Evolutionary conservation across 2,329 filamentous ascomycete species (phyloP).

Genomic region (Cercospora zeae-maydis): DNA sequence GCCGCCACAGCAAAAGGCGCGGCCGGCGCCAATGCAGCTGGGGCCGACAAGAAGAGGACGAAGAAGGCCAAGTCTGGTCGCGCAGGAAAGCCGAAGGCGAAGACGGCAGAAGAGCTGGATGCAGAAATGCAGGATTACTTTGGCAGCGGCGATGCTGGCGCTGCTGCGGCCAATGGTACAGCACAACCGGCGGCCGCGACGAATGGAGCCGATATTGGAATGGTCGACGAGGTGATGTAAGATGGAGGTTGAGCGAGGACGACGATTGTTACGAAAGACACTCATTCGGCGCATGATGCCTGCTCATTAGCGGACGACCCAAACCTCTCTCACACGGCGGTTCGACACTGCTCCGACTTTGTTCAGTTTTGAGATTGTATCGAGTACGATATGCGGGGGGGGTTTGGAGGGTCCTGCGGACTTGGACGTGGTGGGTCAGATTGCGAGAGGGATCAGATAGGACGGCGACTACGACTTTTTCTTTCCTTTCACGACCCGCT

Average conservation of each 20-base stretch:
- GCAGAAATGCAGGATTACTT: slow-evolving; percentile 99
- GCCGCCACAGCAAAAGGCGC: slow-evolving; percentile 51
- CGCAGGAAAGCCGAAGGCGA: slow-evolving; percentile 66
- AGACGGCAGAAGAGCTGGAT: slow-evolving; percentile 93
- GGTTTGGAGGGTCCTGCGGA: not conserved
- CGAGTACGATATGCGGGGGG: not conserved
- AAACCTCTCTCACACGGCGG: not conserved
- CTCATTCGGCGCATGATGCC: not conserved
- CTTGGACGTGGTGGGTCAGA: not conserved
- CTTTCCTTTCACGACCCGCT: not conserved
- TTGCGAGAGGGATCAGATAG: not conserved
- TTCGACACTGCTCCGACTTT: not conserved
- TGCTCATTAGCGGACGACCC: slow-evolving; percentile 3
- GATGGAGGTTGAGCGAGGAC: slow-evolving; percentile 16
- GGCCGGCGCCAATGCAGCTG: slow-evolving; percentile 50
- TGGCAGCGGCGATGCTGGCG: slow-evolving; percentile 47
- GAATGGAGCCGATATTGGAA: slow-evolving; percentile 50
- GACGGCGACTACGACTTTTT: slow-evolving; percentile 2
- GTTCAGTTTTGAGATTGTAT: slow-evolving; percentile 13
- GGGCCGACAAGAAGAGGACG: slow-evolving; percentile 39
- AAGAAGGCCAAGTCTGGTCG: slow-evolving; percentile 57
- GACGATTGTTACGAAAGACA: not conserved
- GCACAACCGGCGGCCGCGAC: slow-evolving; percentile 47
- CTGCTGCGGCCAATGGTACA: slow-evolving; percentile 45
- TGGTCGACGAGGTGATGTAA: slow-evolving; percentile 55